Percentiles rank a stretch among this genome's conserved stretches.
These are phyloP conservation scores for Tilletia setariae DNA, from an alignment of 1,284 basidiomycete species.

Conservation along the genomic window DNA sequence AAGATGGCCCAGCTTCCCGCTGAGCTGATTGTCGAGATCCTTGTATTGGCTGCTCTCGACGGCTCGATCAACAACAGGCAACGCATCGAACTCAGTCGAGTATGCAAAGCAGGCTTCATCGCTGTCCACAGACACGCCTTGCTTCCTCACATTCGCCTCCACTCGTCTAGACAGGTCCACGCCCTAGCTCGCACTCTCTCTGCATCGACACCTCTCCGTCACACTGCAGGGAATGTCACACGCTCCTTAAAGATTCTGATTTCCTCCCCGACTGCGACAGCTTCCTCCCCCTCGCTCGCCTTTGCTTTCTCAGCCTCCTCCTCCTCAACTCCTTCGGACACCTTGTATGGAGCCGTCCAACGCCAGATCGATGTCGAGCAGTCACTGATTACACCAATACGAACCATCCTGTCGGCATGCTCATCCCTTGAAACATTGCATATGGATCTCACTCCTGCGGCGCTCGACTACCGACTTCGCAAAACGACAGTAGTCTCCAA, in stretches of 20 bases:
- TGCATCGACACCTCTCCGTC: background rate
- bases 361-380: slow-evolving; percentile 10
- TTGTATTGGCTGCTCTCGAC: background rate
- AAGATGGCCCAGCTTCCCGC: background rate
- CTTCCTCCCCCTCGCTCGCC: background rate
- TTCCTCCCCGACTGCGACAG: background rate
- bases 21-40: slow-evolving; percentile 8
- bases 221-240: background rate
- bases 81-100: slow-evolving; percentile 5
- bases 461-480: slow-evolving; percentile 13
- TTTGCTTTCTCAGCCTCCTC: background rate
- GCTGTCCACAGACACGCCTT: background rate
- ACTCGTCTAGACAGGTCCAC: slow-evolving; percentile 1
- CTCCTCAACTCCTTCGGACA: background rate
- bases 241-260: background rate
- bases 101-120: background rate
- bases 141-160: background rate
- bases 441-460: background rate
- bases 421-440: background rate
- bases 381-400: background rate
- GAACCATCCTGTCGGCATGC: background rate
- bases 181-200: background rate
- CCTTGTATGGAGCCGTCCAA: background rate
- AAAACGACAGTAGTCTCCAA: background rate
- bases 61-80: background rate